phyloP scores from a whole-genome alignment of 805 yeast species.

The Teunomyces stri region DNA sequence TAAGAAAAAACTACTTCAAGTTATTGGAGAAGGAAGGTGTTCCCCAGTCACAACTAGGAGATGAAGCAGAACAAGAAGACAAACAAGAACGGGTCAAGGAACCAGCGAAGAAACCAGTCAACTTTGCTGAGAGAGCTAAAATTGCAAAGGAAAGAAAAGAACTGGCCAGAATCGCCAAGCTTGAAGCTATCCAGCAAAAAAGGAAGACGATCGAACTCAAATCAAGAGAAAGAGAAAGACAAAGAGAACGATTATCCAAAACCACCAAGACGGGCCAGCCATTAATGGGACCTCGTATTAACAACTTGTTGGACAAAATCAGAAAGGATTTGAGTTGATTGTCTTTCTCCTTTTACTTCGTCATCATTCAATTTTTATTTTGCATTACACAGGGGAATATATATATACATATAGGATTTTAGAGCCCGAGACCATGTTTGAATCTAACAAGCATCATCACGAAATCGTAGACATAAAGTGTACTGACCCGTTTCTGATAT shows the following conservation, averaged over 20 bases:
- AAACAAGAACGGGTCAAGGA: slow-evolving; percentile 15
- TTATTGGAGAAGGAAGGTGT: slow-evolving; percentile 71
- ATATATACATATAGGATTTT: not conserved
- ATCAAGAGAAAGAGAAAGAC: slow-evolving; percentile 40
- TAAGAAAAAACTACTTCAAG: slow-evolving; percentile 79
- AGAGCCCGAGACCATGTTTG: slow-evolving; percentile 6
- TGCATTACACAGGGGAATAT: slow-evolving; percentile 1
- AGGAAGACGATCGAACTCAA: slow-evolving; percentile 32
- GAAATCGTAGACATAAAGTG: slow-evolving; percentile 34
- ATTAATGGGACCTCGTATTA: slow-evolving; percentile 84
- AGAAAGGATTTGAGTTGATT: slow-evolving; percentile 16
- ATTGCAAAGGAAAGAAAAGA: slow-evolving; percentile 48
- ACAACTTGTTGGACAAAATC: slow-evolving; percentile 73
- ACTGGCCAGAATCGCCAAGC: slow-evolving; percentile 37
- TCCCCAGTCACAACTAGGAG: slow-evolving; percentile 44
- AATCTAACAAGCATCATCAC: slow-evolving; percentile 21
- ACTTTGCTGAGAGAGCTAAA: slow-evolving; percentile 46
- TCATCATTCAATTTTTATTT: not conserved
- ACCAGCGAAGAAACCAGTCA: slow-evolving; percentile 24
- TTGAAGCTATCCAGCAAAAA: slow-evolving; percentile 38
- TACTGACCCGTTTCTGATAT: slow-evolving; percentile 30
- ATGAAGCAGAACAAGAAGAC: not conserved
- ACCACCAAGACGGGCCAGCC: slow-evolving; percentile 84
- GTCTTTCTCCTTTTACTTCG: not conserved
- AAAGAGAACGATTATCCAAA: slow-evolving; percentile 40